Base-by-base conservation (phyloP, 2,329 filamentous ascomycete genomes). In the Cercospora zeae-maydis region DNA sequence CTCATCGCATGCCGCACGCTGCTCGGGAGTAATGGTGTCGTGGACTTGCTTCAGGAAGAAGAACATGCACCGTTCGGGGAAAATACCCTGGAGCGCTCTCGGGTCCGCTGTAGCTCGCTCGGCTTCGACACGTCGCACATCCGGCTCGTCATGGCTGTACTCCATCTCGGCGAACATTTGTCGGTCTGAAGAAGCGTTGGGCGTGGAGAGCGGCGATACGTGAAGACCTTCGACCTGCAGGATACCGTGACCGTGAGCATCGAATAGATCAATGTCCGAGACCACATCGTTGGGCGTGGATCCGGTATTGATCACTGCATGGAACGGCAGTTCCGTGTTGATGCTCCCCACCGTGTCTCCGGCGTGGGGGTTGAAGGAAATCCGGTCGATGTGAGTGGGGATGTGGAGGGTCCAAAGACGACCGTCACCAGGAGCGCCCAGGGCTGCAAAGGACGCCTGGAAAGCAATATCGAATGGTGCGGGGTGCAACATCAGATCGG, bases 391-490 rank as follows among this genome's bases (percentile, higher is more conserved):
- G 33, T 36, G 33, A 11, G 33, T 45, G 10, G n/a, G n/a, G 8
- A 45, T 21, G 39, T 45, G 39, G n/a, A 45, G 39, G 7, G 39
- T 19, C 39, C 39, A 45, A n/a, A 45, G 39, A 19, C 39, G 39
- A 10, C 19, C 39, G 19, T 45, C 39, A 14, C 39, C 39, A 3
- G 39, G 39, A 16, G 39, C 39, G 7, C n/a, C n/a, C 9, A 19
- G 19, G 7, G 39, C 39, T 8, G 27, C 16, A 11, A 53, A 31
- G 51, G 16, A 16, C 16, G 69, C 63, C 39, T 77, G 75, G 16
- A 77, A 66, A 0, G 70, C 70, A 7, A 63, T 67, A 51, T 77
- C 75, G 1, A 76, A 63, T 14, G 58, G 36, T 0, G 63, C 65
- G 0, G 75, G 75, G 53, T 76, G 72, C 8, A 75, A 42, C 3